Percentiles rank a stretch among this genome's conserved stretches.
Conservation (phyloP, 1,284 basidiomycete genomes). For the Leccinum subrobustum region DNA sequence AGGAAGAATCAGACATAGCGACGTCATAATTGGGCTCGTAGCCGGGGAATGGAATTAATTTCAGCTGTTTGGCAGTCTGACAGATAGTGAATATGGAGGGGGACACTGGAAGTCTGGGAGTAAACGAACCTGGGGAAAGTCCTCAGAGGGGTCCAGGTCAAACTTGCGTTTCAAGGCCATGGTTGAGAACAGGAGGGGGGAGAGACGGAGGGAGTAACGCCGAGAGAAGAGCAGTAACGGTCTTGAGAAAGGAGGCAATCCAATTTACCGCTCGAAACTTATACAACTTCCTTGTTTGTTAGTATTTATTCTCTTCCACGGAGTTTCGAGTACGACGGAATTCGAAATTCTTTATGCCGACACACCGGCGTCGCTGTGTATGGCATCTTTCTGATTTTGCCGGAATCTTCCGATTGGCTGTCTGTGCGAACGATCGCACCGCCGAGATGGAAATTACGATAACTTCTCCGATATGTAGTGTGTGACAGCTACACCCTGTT, state of each 20-base stretch:
- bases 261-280: constrained; percentile 32
- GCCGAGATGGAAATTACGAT: constrained; percentile 11
- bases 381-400: constrained; percentile 9
- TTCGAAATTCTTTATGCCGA: constrained; percentile 20
- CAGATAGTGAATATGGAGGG: constrained; percentile 22
- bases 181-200: constrained; percentile 24
- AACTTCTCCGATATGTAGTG: constrained; percentile 12
- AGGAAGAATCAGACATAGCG: constrained; percentile 59
- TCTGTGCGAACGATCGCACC: constrained; percentile 1
- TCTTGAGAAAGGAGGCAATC: constrained; percentile 27
- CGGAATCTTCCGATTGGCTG: constrained; percentile 31
- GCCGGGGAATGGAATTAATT: constrained; percentile 70
- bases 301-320: constrained; percentile 29
- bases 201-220: constrained; percentile 17
- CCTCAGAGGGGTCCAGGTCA: constrained; percentile 55
- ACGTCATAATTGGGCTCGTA: constrained; percentile 60
- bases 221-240: constrained; percentile 14
- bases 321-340: constrained; percentile 19
- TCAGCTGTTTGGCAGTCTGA: constrained; percentile 65
- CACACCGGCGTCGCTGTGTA: constrained; percentile 10
- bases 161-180: constrained; percentile 78
- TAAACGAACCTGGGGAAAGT: constrained; percentile 43
- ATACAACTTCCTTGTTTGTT: constrained; percentile 28
- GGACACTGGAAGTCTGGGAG: constrained; percentile 2
- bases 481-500: not conserved